Evolutionary conservation across 352 stramenopile genomes (phyloP), one percentile per base, ranked within the genome.

Genomic region (Phytopythium montanum): DNA sequence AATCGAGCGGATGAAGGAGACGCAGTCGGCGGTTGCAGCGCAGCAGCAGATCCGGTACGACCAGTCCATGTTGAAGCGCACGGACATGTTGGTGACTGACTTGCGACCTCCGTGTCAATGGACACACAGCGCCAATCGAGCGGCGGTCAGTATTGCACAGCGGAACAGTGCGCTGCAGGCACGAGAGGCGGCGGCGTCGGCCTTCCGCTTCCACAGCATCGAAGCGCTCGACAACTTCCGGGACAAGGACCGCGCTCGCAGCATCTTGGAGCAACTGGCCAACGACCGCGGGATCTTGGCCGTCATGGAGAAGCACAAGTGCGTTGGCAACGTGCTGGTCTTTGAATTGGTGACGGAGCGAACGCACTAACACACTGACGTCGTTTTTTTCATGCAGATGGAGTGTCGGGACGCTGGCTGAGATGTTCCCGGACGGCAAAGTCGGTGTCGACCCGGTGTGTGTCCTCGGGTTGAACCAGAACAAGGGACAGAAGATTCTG

Each of bases 401-500:
- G 90, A 92, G 64, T 18, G 92, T 98, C 6, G 87, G 89, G 0
- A 70, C 69, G 0, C 75, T 98, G 9, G 86, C 79, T 2, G 90
- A 97, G 65, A 94, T 98, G 81, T 87, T 88, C 26, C 90, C 92
- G 0, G 89, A 97, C 60, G 90, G 90, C 10, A 95, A 97, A 68
- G 92, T 98, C 19, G 84, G 89, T 23, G 79, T 96, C 26, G 82
- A 92, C 56, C 83, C 85, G 0, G 88, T 97, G 2, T 95, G 85
- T 21, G 83, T 95, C 7, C 81, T 98, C n/a, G 95, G 94, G 5
- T 67, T 98, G 45, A 98, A 98, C 67, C 72, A 97, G 56, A 98
- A 98, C 78, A 95, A 97, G 55, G 94, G 95, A 0, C 85, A 98
- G 68, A 93, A 96, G 62, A 98, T 98, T 46, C 67, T 96, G 42